phyloP scores from a whole-genome alignment of 257 asterid species.

The Nyctanthes arbortristis region DNA sequence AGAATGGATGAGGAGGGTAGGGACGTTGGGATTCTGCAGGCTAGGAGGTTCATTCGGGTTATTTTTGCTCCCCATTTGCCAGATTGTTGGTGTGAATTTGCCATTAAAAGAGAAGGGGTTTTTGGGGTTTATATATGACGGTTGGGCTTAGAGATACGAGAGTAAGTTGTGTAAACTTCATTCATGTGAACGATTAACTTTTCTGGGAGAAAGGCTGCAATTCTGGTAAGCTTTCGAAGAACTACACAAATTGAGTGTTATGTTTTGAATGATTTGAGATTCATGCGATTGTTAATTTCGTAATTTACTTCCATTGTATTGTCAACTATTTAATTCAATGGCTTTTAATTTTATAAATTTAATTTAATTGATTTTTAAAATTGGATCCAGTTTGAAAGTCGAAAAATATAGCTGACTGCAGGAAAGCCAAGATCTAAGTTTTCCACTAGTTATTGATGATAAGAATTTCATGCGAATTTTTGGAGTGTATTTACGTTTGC shows the following conservation, averaged over 20 bases:
- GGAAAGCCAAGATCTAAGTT: not conserved
- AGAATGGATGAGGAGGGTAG: conserved; percentile 38
- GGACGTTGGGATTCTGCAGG: conserved; percentile 21
- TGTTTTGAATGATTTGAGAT: not conserved
- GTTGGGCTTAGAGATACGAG: not conserved
- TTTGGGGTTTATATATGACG: conserved; percentile 46
- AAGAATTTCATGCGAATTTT: not conserved
- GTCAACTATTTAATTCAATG: not conserved
- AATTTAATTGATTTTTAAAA: not conserved
- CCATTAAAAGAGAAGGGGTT: conserved; percentile 64
- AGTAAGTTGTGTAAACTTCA: not conserved
- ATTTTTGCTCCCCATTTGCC: conserved; percentile 90
- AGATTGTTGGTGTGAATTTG: conserved; percentile 65
- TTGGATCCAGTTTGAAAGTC: not conserved
- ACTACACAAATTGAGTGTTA: not conserved
- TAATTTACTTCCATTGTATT: not conserved
- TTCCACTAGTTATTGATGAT: not conserved
- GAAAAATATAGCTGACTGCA: not conserved
- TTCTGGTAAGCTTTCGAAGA: not conserved
- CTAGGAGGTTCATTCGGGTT: conserved; percentile 67
- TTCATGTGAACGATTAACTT: no score
- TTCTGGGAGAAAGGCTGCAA: not conserved
- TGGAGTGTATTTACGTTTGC: not conserved
- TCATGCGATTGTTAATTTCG: not conserved
- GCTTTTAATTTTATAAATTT: not conserved